Evolutionary conservation across 2,329 filamentous ascomycete species (phyloP).

Genomic region (Talaromyces sp.): DNA sequence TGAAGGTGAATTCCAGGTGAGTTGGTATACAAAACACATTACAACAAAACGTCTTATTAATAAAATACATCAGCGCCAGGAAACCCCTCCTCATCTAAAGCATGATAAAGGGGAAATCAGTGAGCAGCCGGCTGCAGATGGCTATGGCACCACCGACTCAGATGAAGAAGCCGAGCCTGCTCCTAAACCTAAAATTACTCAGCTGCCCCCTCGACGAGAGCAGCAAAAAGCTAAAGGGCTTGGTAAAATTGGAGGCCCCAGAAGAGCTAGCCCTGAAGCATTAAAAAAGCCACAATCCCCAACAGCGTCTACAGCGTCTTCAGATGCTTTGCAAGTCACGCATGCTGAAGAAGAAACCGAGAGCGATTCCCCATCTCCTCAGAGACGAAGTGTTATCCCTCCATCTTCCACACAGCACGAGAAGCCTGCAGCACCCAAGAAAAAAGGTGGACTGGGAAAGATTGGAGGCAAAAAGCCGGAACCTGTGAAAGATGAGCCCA

Average conservation of each 20-base stretch:
- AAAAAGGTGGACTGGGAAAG: constrained; percentile 14
- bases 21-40: neutral
- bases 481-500: neutral
- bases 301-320: constrained; percentile 11
- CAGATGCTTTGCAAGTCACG: neutral
- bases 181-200: neutral
- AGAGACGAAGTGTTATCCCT: neutral
- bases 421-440: constrained; percentile 1
- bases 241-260: constrained; percentile 14
- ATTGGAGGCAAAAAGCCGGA: constrained; percentile 19
- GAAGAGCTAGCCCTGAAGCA: neutral
- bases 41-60: neutral
- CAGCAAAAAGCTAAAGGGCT: constrained; percentile 13
- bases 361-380: neutral
- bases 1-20: constrained; percentile 35
- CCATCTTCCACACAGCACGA: neutral
- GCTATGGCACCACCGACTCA: constrained; percentile 2
- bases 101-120: constrained; percentile 3
- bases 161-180: constrained; percentile 1
- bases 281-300: constrained; percentile 5
- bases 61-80: constrained; percentile 25
- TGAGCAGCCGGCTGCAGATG: neutral
- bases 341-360: constrained; percentile 10
- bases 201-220: neutral
- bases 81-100: constrained; percentile 28